Conservation (phyloP, 2,329 filamentous ascomycete genomes). For the Neocatenulostroma microsporum region DNA sequence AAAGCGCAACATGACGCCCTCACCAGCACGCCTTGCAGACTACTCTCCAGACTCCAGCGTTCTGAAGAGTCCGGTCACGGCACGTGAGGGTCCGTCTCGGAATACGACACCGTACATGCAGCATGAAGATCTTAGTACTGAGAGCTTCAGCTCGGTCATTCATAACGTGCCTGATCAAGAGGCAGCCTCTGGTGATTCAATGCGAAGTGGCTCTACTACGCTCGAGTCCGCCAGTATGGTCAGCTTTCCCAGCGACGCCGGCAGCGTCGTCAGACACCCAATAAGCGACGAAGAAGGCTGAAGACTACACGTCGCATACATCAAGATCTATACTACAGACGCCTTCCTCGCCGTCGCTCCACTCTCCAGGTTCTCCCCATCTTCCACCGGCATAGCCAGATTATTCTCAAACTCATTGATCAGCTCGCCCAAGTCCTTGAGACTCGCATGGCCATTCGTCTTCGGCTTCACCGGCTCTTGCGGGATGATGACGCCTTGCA, state of each 20-base stretch:
- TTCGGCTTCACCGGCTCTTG: not conserved
- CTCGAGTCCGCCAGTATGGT: constrained; percentile 15
- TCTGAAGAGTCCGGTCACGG: constrained; percentile 24
- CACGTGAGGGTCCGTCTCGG: constrained; percentile 16
- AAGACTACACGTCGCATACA: not conserved
- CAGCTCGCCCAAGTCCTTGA: constrained; percentile 9
- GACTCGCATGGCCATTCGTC: constrained; percentile 1
- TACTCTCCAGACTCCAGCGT: constrained; percentile 16
- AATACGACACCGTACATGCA: constrained; percentile 19
- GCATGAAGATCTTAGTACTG: constrained; percentile 14
- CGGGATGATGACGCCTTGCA: constrained; percentile 6
- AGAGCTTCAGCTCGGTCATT: constrained; percentile 23
- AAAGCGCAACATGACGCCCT: constrained; percentile 10
- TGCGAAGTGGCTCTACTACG: constrained; percentile 2
- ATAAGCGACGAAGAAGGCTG: not conserved
- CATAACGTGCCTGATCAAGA: constrained; percentile 10
- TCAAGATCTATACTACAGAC: not conserved
- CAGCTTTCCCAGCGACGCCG: constrained; percentile 20
- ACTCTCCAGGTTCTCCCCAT: not conserved
- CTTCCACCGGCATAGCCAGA: constrained; percentile 5
- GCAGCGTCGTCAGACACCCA: constrained; percentile 24
- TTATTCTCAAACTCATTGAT: constrained; percentile 8
- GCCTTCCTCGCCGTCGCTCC: constrained; percentile 6
- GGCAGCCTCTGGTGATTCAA: constrained; percentile 1
- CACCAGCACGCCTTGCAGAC: constrained; percentile 8